Conservation (phyloP, 768 basidiomycete genomes). For the Sistotremastrum niveocremeum region DNA sequence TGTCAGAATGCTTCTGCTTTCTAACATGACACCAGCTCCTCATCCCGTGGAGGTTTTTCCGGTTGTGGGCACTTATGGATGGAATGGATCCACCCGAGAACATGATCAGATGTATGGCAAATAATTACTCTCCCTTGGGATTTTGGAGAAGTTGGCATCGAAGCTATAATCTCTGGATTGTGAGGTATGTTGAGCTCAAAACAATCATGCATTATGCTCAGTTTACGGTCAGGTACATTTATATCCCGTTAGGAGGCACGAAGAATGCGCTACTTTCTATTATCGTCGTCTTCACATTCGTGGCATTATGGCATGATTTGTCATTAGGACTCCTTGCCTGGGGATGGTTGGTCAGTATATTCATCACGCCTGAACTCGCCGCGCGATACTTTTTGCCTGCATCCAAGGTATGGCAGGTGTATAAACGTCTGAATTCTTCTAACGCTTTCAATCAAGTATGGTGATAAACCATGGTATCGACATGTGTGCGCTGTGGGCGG, state of each 20-base stretch:
- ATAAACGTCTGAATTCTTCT: slow-evolving; percentile 3
- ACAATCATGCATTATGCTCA: slow-evolving; percentile 1
- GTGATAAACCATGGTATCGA: slow-evolving; percentile 61
- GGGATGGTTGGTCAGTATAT: slow-evolving; percentile 92
- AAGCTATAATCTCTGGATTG: slow-evolving; percentile 91
- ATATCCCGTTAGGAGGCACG: slow-evolving; percentile 80
- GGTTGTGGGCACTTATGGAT: slow-evolving; percentile 80
- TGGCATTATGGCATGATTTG: slow-evolving; percentile 95
- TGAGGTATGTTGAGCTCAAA: slow-evolving; percentile 39
- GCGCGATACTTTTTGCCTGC: slow-evolving; percentile 47
- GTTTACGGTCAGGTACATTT: slow-evolving; percentile 62
- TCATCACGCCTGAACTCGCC: slow-evolving; percentile 75
- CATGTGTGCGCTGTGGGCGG: slow-evolving; percentile 75
- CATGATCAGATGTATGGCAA: slow-evolving; percentile 97
- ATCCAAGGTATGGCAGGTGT: slow-evolving; percentile 37
- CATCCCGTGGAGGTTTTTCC: slow-evolving; percentile 94
- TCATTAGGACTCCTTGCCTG: slow-evolving; percentile 79
- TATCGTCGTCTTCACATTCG: slow-evolving; percentile 82
- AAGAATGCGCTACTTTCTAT: slow-evolving; percentile 46
- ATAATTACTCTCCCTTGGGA: slow-evolving; percentile 85
- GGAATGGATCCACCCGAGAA: slow-evolving; percentile 94
- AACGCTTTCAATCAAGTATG: slow-evolving; percentile 37
- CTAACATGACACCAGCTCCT: slow-evolving; percentile 45
- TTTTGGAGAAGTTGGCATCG: slow-evolving; percentile 98
- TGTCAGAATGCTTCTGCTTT: neutral